A percentile compares a stretch with the other conserved stretches of the same genome.
Evolutionary conservation across 495 filamentous ascomycete genomes (phyloP).

Genomic region (Durotheca rogersii): DNA sequence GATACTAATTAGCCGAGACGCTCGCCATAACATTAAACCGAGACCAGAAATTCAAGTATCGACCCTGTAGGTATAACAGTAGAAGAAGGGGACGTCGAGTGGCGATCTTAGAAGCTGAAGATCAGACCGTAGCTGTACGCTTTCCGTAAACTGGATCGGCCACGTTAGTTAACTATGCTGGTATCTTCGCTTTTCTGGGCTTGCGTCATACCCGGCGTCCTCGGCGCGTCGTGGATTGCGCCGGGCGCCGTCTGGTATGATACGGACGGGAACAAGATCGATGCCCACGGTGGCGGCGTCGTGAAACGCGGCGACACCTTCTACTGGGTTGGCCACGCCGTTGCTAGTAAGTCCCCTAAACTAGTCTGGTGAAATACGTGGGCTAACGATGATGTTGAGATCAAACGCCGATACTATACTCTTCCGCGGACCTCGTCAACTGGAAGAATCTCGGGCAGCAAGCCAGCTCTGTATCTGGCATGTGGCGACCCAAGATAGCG

Average conservation of each 20-base stretch:
- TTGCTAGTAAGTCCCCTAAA: slow-evolving; percentile 34
- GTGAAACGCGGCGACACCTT: slow-evolving; percentile 38
- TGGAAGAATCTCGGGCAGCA: slow-evolving; percentile 45
- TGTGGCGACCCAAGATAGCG: slow-evolving; percentile 50
- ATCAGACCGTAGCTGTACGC: not conserved
- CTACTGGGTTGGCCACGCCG: slow-evolving; percentile 48
- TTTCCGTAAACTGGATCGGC: slow-evolving; percentile 3
- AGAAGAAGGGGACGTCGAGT: slow-evolving; percentile 11
- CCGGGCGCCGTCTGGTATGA: slow-evolving; percentile 43
- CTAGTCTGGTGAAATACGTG: not conserved
- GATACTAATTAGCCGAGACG: slow-evolving; percentile 20
- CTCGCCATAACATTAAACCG: slow-evolving; percentile 26
- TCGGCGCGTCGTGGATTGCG: slow-evolving; percentile 38
- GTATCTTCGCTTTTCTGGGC: slow-evolving; percentile 23
- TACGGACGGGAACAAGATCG: slow-evolving; percentile 42
- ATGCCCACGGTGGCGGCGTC: slow-evolving; percentile 46
- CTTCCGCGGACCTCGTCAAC: slow-evolving; percentile 47
- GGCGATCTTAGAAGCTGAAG: slow-evolving; percentile 13
- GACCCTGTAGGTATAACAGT: too few relatives aligned
- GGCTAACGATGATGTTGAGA: slow-evolving; percentile 29
- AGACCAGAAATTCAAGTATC: slow-evolving; percentile 4
- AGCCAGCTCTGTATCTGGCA: slow-evolving; percentile 31
- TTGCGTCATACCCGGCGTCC: slow-evolving; percentile 13
- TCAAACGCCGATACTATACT: slow-evolving; percentile 46
- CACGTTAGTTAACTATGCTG: slow-evolving; percentile 15